Evolutionary conservation across 2,329 filamentous ascomycete genomes (phyloP), one percentile per base, ranked within the genome.

Genomic region (Thyridium curvatum): DNA sequence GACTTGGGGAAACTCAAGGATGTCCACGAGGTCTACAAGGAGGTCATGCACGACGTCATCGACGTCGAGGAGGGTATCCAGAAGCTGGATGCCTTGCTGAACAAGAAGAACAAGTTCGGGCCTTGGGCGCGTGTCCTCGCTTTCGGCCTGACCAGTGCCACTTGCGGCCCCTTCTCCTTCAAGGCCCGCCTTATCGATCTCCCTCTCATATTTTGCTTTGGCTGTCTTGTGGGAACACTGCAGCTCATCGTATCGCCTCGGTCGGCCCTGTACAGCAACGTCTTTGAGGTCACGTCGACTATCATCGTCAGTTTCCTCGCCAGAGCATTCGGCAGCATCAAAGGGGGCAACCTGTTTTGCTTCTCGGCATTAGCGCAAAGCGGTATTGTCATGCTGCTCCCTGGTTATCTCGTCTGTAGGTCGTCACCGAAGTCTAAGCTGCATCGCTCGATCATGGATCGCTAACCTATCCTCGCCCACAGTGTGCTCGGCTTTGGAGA

Each of bases 121-220:
- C 58, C 62, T 3, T 69, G 68, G 60, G 51, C 69, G 12, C 57
- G 74, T 12, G 79, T 90, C 10, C 53, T 80, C 6, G 66, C 86
- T 14, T 86, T 86, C 48, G 86, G 86, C 3, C 64, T 87, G 30
- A 86, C 85, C 10, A 85, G 82, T 34, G 81, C 78, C 0, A 74
- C 69, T 3, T 84, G 86, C 8, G 84, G 81, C 0, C 84, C 85
- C 0, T 90, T 89, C 52, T 85, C 84, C 1, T 90, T 89, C 53
- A 67, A 74, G 44, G 84, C 80, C 4, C 72, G 84, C 12, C 67
- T 78, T 2, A 80, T 88, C 47, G 86, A 91, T 52, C 65, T 89
- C 32, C 85, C 84, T 0, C 72, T 89, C 30, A 73, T 74, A 17
- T 90, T 88, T 56, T 43, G 82, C 15, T 70, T 90, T 2, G 86